These are phyloP conservation scores for Dictyostelium discoideum DNA, from an alignment of 78 protist species.

Conservation along the genomic window dicty_2.7 NC_007091.3:1752001-1752500, in stretches of 20 bases:
- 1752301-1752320: constrained; percentile 91
- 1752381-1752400: constrained; percentile 72
- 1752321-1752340: constrained; percentile 92
- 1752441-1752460: constrained; percentile 66
- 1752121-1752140: background rate
- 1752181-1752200: constrained; percentile 82
- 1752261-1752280: constrained; percentile 90
- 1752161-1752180: too few relatives aligned
- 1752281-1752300: constrained; percentile 92
- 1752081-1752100: background rate
- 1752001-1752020: constrained; percentile 90
- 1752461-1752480: constrained; percentile 31
- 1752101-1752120: background rate
- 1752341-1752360: constrained; percentile 93
- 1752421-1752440: constrained; percentile 70
- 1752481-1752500: background rate
- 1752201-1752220: constrained; percentile 77
- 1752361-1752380: constrained; percentile 77
- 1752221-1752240: constrained; percentile 89
- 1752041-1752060: constrained; percentile 93
- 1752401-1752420: constrained; percentile 62
- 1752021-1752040: constrained; percentile 88
- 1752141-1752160: background rate
- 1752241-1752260: constrained; percentile 84
- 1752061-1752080: constrained; percentile 95